Percentiles rank a stretch among this genome's conserved stretches.
Evolutionary conservation across 805 yeast genomes (phyloP).

Genomic region (Ogataea saltuana): DNA sequence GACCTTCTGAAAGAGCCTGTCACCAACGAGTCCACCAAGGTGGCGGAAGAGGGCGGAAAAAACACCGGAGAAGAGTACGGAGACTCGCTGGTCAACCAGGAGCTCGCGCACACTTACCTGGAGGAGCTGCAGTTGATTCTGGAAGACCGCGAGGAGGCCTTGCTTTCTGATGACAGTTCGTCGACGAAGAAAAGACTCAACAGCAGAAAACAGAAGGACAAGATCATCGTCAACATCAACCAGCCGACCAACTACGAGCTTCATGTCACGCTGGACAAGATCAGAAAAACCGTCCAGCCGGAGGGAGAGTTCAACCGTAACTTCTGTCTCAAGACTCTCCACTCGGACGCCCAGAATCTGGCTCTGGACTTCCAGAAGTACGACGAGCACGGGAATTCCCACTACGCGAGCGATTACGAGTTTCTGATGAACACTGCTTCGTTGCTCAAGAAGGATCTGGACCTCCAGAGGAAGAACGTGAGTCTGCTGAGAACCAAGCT

Average conservation of each 20-base stretch:
- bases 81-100: constrained; percentile 73
- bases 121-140: constrained; percentile 52
- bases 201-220: constrained; percentile 16
- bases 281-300: constrained; percentile 33
- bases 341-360: constrained; percentile 30
- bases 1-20: constrained; percentile 50
- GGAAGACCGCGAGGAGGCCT: constrained; percentile 42
- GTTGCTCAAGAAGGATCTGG: constrained; percentile 37
- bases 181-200: constrained; percentile 10
- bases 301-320: constrained; percentile 37
- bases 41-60: constrained; percentile 19
- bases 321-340: constrained; percentile 26
- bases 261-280: constrained; percentile 33
- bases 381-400: constrained; percentile 21
- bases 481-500: constrained; percentile 46
- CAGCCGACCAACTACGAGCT: constrained; percentile 32
- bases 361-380: constrained; percentile 27
- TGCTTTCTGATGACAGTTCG: constrained; percentile 33
- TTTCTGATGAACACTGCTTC: constrained; percentile 9
- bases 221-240: constrained; percentile 14
- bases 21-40: constrained; percentile 14
- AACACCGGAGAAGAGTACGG: constrained; percentile 76
- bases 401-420: constrained; percentile 21
- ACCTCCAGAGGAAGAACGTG: constrained; percentile 45
- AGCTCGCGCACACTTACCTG: constrained; percentile 58